A percentile compares a stretch with the other conserved stretches of the same genome.
Evolutionary conservation across 169 alveolate species (phyloP).

Genomic region (Sarcocystis neurona): DNA sequence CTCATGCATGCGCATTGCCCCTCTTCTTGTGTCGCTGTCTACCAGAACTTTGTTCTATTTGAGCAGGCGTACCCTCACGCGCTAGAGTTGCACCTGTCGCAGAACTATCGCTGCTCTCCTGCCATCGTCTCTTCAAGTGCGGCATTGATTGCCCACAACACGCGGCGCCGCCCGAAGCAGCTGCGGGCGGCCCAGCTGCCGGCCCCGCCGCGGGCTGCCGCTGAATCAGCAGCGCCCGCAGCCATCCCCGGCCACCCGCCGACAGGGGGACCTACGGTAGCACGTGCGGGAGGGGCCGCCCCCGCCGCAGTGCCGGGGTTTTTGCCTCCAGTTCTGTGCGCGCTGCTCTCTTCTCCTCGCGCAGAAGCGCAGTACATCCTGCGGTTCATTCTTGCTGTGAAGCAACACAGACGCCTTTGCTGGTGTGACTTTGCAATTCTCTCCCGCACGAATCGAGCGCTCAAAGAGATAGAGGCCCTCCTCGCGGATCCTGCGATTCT

Average conservation of each 20-base stretch:
- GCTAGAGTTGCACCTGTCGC: background rate
- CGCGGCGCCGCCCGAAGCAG: background rate
- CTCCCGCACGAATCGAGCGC: constrained; percentile 74
- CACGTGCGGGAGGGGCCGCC: no score
- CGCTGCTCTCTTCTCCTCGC: constrained; percentile 53
- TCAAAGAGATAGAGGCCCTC: constrained; percentile 65
- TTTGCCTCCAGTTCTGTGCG: constrained; percentile 21
- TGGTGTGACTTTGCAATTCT: constrained; percentile 82
- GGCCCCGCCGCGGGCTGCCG: no score
- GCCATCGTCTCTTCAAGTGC: background rate
- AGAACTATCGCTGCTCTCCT: background rate
- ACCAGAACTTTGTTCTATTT: background rate
- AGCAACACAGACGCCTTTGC: constrained; percentile 62
- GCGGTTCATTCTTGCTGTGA: constrained; percentile 61
- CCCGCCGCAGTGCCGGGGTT: background rate
- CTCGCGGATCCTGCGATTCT: constrained; percentile 66
- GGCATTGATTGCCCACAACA: background rate
- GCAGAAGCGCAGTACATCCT: constrained; percentile 72
- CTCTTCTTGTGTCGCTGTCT: background rate
- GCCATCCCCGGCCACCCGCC: no score
- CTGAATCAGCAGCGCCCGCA: background rate
- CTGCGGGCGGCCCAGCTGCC: background rate
- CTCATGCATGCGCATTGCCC: background rate
- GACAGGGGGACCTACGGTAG: no score
- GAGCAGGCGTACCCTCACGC: background rate